Conservation (phyloP, 148 eudicot species). For the Amaranthus cruentus region DNA sequence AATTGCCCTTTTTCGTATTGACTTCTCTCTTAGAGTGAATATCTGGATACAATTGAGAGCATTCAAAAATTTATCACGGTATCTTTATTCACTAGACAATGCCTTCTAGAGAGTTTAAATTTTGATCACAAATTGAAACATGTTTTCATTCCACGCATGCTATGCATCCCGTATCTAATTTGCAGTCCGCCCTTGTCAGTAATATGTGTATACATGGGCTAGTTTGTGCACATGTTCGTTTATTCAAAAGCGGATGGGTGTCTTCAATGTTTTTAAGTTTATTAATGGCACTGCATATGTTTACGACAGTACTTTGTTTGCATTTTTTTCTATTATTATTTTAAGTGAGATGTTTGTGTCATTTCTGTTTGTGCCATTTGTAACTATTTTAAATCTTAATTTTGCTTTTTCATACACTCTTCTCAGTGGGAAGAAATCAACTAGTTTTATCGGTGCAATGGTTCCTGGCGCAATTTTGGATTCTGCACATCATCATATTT, state of each 20-base stretch:
- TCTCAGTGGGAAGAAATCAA: conserved; percentile 52
- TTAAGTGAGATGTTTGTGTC: neutral
- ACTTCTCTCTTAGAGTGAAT: no score
- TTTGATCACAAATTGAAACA: neutral
- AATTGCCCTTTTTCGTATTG: no score
- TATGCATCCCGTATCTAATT: no score
- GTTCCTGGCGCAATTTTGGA: conserved; percentile 74
- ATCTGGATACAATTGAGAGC: no score
- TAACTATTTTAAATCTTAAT: neutral
- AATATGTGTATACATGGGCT: neutral
- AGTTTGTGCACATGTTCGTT: neutral
- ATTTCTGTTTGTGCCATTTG: neutral
- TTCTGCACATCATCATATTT: conserved; percentile 82
- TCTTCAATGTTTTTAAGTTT: neutral
- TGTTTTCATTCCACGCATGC: neutral
- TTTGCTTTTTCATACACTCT: neutral
- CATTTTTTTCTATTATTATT: neutral
- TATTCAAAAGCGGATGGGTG: neutral
- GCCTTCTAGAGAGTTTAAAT: neutral
- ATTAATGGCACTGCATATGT: no score
- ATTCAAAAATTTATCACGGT: no score
- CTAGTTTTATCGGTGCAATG: conserved; percentile 66
- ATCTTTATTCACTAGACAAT: neutral
- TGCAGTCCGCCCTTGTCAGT: neutral
- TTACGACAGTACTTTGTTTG: neutral